Conservation (phyloP, 306 rosid species). For the Fagus crenata region DNA sequence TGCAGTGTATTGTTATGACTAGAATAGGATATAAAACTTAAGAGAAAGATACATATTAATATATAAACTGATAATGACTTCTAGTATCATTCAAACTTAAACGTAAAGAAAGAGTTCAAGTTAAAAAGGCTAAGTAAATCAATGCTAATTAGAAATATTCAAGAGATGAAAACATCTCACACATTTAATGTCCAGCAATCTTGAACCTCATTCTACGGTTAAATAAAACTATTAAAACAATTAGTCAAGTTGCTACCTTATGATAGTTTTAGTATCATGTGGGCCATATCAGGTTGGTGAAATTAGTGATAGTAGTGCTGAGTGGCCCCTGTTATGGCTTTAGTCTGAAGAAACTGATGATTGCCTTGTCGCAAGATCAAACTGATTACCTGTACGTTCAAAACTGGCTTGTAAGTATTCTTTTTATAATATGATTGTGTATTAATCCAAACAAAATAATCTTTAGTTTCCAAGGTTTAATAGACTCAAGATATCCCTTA, state of each 20-base stretch:
- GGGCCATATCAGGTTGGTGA: background rate
- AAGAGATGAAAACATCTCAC: background rate
- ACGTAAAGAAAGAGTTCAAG: background rate
- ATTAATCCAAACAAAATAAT: too few relatives aligned
- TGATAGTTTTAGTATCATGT: background rate
- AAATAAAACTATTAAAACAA: background rate
- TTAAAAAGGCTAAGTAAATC: background rate
- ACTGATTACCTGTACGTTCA: background rate
- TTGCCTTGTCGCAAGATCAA: background rate
- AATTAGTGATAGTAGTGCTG: background rate
- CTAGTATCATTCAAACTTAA: background rate
- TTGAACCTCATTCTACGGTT: background rate
- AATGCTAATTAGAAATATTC: background rate
- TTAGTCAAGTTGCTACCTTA: background rate
- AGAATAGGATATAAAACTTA: background rate
- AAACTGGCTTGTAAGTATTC: background rate
- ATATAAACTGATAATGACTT: background rate
- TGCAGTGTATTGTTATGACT: background rate
- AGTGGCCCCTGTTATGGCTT: background rate
- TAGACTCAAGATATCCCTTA: too few relatives aligned
- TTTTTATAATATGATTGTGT: background rate
- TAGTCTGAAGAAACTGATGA: background rate
- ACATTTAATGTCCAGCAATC: background rate
- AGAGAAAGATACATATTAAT: background rate
- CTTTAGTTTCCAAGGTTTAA: too few relatives aligned